A percentile compares a stretch with the other conserved stretches of the same genome.
Evolutionary conservation across 1,284 basidiomycete genomes (phyloP).

Genomic region (Anthracocystis walkeri): DNA sequence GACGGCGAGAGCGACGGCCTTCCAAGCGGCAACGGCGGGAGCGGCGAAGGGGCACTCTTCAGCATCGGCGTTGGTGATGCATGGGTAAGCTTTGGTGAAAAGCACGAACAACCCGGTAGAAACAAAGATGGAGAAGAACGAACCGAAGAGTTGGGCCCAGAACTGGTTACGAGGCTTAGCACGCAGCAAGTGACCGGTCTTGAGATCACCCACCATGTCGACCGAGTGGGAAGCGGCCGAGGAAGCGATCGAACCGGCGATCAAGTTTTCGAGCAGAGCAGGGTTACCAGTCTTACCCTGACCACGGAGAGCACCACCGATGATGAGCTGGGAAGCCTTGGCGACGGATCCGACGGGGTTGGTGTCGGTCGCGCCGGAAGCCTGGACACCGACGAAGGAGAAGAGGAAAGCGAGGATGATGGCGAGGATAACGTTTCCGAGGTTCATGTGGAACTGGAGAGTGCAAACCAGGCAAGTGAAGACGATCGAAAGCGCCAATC

Average conservation of each 20-base stretch:
- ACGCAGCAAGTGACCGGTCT: constrained; percentile 78
- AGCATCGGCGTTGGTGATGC: constrained; percentile 72
- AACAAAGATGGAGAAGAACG: constrained; percentile 54
- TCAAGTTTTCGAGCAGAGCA: constrained; percentile 75
- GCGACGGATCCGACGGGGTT: constrained; percentile 60
- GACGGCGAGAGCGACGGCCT: constrained; percentile 76
- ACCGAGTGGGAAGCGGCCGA: constrained; percentile 76
- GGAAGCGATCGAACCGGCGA: constrained; percentile 75
- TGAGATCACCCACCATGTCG: constrained; percentile 81
- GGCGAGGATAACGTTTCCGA: constrained; percentile 71
- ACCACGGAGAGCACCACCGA: constrained; percentile 59
- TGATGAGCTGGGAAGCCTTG: constrained; percentile 63
- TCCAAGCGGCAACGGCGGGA: constrained; percentile 77
- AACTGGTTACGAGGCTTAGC: constrained; percentile 79
- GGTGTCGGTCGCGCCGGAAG: constrained; percentile 62
- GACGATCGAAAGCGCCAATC: constrained; percentile 73
- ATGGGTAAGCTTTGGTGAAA: constrained; percentile 75
- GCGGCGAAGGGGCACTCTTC: constrained; percentile 74
- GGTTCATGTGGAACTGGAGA: constrained; percentile 64
- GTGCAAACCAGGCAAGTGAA: constrained; percentile 73
- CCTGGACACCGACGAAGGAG: constrained; percentile 78
- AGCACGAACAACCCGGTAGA: constrained; percentile 58
- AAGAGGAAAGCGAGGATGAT: constrained; percentile 75
- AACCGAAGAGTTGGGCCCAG: constrained; percentile 72
- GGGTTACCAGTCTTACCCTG: constrained; percentile 72